These are phyloP conservation scores for Thalassiosira oceanica DNA, from an alignment of 352 stramenopile genomes.

Conservation along the genomic window DNA sequence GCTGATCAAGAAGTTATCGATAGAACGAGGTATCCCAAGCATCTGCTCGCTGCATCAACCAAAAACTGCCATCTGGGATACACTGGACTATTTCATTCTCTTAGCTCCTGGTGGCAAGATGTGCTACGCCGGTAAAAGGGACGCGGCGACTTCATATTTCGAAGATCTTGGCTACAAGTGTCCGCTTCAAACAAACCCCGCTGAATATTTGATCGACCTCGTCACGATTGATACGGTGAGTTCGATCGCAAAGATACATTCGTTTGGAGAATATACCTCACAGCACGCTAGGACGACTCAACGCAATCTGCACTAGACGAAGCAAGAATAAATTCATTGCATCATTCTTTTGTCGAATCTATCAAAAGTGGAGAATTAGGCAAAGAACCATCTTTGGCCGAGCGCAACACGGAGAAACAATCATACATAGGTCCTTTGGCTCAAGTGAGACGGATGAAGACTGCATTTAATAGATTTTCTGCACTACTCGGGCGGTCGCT, in stretches of 20 bases:
- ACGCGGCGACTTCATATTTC: slow-evolving; percentile 68
- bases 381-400: slow-evolving; percentile 3
- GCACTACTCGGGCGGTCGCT: slow-evolving; percentile 62
- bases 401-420: background rate
- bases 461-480: slow-evolving; percentile 39
- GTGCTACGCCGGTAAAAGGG: slow-evolving; percentile 64
- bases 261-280: too few species aligned
- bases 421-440: slow-evolving; percentile 4
- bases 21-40: slow-evolving; percentile 84
- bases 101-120: slow-evolving; percentile 79
- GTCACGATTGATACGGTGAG: slow-evolving; percentile 75
- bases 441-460: slow-evolving; percentile 12
- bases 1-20: slow-evolving; percentile 84
- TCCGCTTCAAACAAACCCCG: slow-evolving; percentile 77
- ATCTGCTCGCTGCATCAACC: slow-evolving; percentile 88
- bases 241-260: too few species aligned
- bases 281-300: too few species aligned
- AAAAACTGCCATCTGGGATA: slow-evolving; percentile 86
- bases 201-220: slow-evolving; percentile 83
- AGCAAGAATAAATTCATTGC: slow-evolving; percentile 51
- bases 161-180: slow-evolving; percentile 69
- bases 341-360: slow-evolving; percentile 37
- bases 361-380: background rate
- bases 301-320: slow-evolving; percentile 45
- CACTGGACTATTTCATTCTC: slow-evolving; percentile 88